Base-by-base conservation (phyloP, 2,329 filamentous ascomycete species). In the Ambrosiella cleistominuta region DNA sequence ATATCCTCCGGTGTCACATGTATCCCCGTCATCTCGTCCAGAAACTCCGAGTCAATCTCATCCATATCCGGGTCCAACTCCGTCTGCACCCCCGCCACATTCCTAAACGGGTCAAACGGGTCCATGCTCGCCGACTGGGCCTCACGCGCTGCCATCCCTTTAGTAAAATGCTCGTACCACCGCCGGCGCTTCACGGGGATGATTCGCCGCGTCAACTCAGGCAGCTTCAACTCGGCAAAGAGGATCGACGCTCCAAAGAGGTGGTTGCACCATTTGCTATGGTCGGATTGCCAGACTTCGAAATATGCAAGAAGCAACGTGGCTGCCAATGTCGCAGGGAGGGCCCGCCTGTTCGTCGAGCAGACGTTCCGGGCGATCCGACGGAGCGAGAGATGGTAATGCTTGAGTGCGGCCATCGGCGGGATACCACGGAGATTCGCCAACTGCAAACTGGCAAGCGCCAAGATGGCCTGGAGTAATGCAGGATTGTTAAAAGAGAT, bases 221-320 rank as follows among this genome's bases (percentile, higher is more conserved):
- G 76, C 61, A 89, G 86, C 54, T 93, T 85, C 47, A 94, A 85
- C 66, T 97, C 90, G 56, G 80, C 79, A 35, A 97, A 76, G 37
- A 97, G 76, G 62, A 90, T 85, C 45, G 85, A 82, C 8, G 88
- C 87, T 11, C 93, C 93, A 53, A 87, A 81, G 42, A 97, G 74
- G 70, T 97, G 93, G 62, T 86, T 91, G 65, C 87, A 93, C 93
- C 93, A 98, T 68, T 95, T 95, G 58, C 85, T 82, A 65, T 97
- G 91, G 63, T 98, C 91, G 19, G 89, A 91, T 40, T 85, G 86
- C 83, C 91, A 93, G 15, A 96, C 87, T 68, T 97, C 93, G 65
- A 95, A 97, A 68, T 89, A 97, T 0, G 83, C 88, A 7, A 98
- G 76, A 7, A 97, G 73, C 40, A 96, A 74, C 0, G 88, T 89